Conservation (phyloP, 345 rosid species). For the Eucalyptus lansdowneana region DNA sequence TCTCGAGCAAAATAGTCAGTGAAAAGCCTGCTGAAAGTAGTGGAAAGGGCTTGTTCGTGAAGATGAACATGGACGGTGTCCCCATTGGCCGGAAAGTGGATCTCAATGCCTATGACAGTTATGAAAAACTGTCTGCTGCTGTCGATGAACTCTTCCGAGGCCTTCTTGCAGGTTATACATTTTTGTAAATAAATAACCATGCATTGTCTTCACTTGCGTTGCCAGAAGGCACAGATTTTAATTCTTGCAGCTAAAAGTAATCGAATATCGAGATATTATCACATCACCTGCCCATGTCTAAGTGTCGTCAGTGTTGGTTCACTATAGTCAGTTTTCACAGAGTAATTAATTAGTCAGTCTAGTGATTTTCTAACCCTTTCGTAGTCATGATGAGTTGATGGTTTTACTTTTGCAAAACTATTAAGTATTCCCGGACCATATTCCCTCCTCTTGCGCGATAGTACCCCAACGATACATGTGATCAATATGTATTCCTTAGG, state of each 20-base stretch:
- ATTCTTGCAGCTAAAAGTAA: not conserved
- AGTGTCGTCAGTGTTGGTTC: not conserved
- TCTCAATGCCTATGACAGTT: constrained; percentile 70
- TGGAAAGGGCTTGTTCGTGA: constrained; percentile 57
- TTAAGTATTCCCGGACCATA: not conserved
- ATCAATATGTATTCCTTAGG: not conserved
- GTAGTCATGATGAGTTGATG: not conserved
- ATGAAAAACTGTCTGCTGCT: constrained; percentile 64
- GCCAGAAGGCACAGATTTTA: not conserved
- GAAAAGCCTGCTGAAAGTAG: constrained; percentile 15
- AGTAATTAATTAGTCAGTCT: not conserved
- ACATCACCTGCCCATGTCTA: not conserved
- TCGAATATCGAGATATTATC: not conserved
- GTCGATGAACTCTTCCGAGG: constrained; percentile 90
- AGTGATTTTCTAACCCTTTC: not conserved
- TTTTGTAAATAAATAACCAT: not conserved
- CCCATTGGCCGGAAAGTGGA: constrained; percentile 98
- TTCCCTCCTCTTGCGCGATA: not conserved
- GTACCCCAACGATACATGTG: not conserved
- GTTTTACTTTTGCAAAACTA: not conserved
- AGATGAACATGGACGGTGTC: constrained; percentile 95
- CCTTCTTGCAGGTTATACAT: constrained; percentile 67
- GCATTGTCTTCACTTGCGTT: not conserved
- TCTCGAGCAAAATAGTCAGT: constrained; percentile 15
- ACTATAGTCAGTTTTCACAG: not conserved